phyloP scores from a whole-genome alignment of 805 yeast species.

The Henningerozyma blattae region DNA sequence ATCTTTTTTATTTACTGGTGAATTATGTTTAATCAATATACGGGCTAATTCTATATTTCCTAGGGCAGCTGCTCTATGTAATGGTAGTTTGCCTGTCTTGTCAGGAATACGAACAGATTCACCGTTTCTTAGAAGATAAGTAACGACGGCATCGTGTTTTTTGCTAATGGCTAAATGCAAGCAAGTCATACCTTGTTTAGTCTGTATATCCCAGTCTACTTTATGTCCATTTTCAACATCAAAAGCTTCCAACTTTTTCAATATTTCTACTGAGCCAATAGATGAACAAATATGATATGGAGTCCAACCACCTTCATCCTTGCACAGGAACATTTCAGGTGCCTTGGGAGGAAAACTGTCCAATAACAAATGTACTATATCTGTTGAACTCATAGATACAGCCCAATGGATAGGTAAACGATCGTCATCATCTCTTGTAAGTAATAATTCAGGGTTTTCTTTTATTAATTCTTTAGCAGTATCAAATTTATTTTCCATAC shows the following conservation, averaged over 20 bases:
- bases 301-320: constrained; percentile 80
- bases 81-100: constrained; percentile 47
- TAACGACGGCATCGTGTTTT: constrained; percentile 41
- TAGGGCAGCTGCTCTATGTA: constrained; percentile 74
- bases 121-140: constrained; percentile 40
- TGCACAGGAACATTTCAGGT: constrained; percentile 53
- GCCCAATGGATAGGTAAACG: constrained; percentile 90
- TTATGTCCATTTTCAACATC: constrained; percentile 24
- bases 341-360: constrained; percentile 14
- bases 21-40: constrained; percentile 38
- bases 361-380: constrained; percentile 35
- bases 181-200: constrained; percentile 61
- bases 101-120: constrained; percentile 62
- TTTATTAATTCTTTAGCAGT: too few species aligned
- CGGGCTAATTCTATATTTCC: constrained; percentile 53
- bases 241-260: constrained; percentile 37
- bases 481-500: too few species aligned
- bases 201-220: constrained; percentile 50
- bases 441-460: too few species aligned
- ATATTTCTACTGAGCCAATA: constrained; percentile 46
- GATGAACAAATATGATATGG: constrained; percentile 77
- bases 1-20: constrained; percentile 62
- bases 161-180: constrained; percentile 71
- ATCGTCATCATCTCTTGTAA: constrained; percentile 73
- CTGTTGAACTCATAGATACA: constrained; percentile 44